Conservation (phyloP, 805 yeast genomes). For the Myxozyma sirexii region DNA sequence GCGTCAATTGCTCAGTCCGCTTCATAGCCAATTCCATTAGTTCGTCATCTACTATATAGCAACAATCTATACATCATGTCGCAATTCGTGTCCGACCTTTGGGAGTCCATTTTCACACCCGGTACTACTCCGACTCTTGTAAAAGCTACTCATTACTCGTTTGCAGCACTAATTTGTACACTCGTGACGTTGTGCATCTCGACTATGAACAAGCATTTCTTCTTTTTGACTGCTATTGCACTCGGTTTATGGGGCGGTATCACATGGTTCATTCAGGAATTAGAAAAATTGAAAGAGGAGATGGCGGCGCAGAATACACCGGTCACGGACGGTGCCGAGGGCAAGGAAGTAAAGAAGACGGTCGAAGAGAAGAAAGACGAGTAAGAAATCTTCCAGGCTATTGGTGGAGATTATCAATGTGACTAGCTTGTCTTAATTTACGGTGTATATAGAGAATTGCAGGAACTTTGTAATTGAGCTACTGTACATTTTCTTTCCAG, state of each 20-base stretch:
- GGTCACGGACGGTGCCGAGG: slow-evolving; percentile 30
- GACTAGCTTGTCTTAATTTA: too few species aligned
- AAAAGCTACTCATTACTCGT: slow-evolving; percentile 86
- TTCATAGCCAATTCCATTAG: too few species aligned
- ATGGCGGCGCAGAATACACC: slow-evolving; percentile 36
- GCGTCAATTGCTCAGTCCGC: neutral
- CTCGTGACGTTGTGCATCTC: slow-evolving; percentile 62
- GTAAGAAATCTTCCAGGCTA: too few species aligned
- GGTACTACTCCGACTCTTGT: slow-evolving; percentile 89
- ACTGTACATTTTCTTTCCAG: neutral
- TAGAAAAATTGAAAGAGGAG: slow-evolving; percentile 30
- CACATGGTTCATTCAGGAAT: slow-evolving; percentile 62
- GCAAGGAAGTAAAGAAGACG: slow-evolving; percentile 13
- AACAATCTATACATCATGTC: slow-evolving; percentile 20
- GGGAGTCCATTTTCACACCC: slow-evolving; percentile 91
- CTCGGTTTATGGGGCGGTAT: slow-evolving; percentile 73
- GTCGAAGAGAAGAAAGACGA: slow-evolving; percentile 24
- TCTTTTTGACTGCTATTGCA: slow-evolving; percentile 59
- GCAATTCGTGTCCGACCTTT: slow-evolving; percentile 59
- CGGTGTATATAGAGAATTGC: neutral
- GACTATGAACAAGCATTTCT: slow-evolving; percentile 65
- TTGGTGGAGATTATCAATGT: too few species aligned
- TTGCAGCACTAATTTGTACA: slow-evolving; percentile 61
- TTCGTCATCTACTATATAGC: too few species aligned
- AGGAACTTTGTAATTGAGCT: neutral